Base-by-base conservation (phyloP, 805 yeast genomes). In the Teunomyces lycoperdinae region DNA sequence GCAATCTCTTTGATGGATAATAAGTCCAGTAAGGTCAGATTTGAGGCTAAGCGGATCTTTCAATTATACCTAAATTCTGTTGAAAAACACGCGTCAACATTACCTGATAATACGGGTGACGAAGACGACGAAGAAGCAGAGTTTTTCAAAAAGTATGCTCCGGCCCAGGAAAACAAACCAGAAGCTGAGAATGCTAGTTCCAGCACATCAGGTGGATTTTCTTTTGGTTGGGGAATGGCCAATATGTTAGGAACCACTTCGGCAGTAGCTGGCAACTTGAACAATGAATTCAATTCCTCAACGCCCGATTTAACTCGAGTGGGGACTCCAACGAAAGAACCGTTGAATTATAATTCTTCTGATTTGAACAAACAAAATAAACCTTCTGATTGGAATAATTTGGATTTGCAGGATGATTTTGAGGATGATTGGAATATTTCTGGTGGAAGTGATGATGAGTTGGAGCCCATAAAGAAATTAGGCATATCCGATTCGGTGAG, bases 1-100 rank as follows among this genome's bases (percentile, higher is more conserved):
- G 90, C 96, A 0, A 87, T 94, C 0, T 81, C 94, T 1, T 70
- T 92, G 47, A 76, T 92, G 60, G 98, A 94, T 64, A 77, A 76
- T 46, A 67, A 63, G 44, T 85, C 89, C 9, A 67, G 71, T 5
- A 77, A 79, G 45, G 91, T 92, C 2, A 74, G 98, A 50, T 66
- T 66, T 0, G 87, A 85, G 58, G 96, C 97, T 0, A 80, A 80
- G 55, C 66, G 74, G 40, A 77, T 89, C 0, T 83, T 92, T 53
- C 83, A 84, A 26, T 48, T 76, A 26, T 85, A 87, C 58, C 61
- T 73, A 26, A 59, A 64, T 10, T 53, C 67, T 1, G 77, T 73
- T 10, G 77, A 73, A 49, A 52, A 55, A 31, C 71, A 71, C 50
- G 73, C 76, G 0, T 56, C 62, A 1, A 50, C 63, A 2, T 60